Conservation (phyloP, 129 eudicot genomes). For the Tagetes patula region DNA sequence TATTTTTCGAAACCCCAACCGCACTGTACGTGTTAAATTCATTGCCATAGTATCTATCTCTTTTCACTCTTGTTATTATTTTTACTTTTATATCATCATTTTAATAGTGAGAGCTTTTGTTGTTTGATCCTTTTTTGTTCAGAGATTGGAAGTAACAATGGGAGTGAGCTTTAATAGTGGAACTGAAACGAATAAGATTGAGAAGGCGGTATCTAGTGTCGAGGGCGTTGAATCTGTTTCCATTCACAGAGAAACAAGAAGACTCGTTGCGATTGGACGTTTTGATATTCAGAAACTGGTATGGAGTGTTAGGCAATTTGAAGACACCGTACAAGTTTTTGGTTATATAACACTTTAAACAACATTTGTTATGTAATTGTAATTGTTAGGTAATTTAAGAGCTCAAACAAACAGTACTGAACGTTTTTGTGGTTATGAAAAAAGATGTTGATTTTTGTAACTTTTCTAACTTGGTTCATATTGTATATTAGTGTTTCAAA, state of each 20-base stretch:
- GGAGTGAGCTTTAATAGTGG: conserved; percentile 3
- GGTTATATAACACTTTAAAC: not conserved
- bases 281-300: not conserved
- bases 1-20: too few species aligned
- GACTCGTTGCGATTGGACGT: not conserved
- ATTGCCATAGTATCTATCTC: too few species aligned
- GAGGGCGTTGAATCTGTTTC: conserved; percentile 1
- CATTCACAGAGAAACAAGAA: not conserved
- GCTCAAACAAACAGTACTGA: too few species aligned
- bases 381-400: too few species aligned
- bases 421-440: too few species aligned
- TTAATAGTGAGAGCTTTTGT: not conserved
- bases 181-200: not conserved
- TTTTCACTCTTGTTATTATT: too few species aligned
- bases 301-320: not conserved
- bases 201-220: not conserved
- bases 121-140: not conserved
- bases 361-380: too few species aligned
- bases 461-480: too few species aligned
- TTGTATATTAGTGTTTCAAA: not conserved
- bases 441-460: too few species aligned
- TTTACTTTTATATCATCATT: too few species aligned
- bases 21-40: too few species aligned
- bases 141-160: not conserved
- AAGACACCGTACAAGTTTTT: not conserved